Evolutionary conservation across 208 protist species (phyloP).

Genomic region (Leptomonas seymouri): DNA sequence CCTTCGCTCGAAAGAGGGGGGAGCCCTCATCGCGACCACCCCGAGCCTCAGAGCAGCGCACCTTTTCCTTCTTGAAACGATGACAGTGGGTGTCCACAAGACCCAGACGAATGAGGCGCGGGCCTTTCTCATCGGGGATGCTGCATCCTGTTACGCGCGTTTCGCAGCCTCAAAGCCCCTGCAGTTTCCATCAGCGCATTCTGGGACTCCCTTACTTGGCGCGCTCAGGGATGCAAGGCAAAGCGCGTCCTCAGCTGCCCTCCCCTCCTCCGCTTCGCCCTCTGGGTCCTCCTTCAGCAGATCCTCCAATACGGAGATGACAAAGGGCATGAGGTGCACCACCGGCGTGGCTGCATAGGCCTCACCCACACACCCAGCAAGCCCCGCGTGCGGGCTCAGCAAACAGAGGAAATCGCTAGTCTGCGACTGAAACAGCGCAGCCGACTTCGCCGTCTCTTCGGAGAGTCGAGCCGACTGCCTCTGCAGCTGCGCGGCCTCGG

Average conservation of each 20-base stretch:
- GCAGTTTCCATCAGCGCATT: no score
- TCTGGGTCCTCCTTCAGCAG: slow-evolving; percentile 12
- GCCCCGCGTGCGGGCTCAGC: slow-evolving; percentile 23
- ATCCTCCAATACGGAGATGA: slow-evolving; percentile 20
- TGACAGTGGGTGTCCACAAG: no score
- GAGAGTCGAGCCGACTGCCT: slow-evolving; percentile 12
- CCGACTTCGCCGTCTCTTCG: slow-evolving; percentile 21
- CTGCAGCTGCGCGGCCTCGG: slow-evolving; percentile 21
- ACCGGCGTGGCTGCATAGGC: slow-evolving; percentile 19
- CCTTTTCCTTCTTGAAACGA: no score
- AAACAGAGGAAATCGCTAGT: slow-evolving; percentile 22
- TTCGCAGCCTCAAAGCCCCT: no score
- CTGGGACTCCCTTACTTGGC: no score
- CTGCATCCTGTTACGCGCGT: no score
- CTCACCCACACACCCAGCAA: slow-evolving; percentile 19
- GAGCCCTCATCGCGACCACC: no score
- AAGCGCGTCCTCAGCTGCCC: neutral
- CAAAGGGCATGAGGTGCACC: slow-evolving; percentile 17
- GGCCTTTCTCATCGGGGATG: no score
- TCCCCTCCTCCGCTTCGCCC: neutral
- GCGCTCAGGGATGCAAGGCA: no score
- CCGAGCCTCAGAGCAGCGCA: no score
- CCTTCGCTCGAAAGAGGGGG: no score
- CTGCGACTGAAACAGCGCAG: slow-evolving; percentile 18
- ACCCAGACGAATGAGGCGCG: no score